Conservation (phyloP, 108 stramenopile genomes). For the Cyclotella cryptica region DNA sequence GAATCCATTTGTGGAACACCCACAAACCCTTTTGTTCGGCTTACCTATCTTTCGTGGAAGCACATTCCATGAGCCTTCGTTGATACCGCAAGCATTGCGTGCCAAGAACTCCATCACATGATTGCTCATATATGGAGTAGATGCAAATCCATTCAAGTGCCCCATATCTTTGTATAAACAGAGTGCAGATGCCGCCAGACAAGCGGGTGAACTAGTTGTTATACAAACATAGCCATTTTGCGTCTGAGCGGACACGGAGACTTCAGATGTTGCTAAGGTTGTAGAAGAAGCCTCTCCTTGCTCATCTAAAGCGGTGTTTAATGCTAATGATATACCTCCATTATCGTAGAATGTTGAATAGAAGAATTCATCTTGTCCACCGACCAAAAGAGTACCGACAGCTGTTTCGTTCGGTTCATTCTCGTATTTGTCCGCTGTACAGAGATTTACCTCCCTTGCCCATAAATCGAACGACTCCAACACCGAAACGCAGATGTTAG, state of each 20-base stretch:
- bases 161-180: conserved; percentile 12
- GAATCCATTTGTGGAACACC: conserved; percentile 7
- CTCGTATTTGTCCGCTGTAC: background rate
- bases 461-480: conserved; percentile 32
- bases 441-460: conserved; percentile 28
- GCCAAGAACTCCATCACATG: conserved; percentile 12
- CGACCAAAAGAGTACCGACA: background rate
- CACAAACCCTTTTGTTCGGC: conserved; percentile 10
- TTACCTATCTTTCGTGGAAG: background rate
- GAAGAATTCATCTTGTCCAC: conserved; percentile 4
- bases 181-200: background rate
- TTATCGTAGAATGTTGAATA: background rate
- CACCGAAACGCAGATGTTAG: conserved; percentile 27
- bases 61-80: conserved; percentile 5
- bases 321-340: conserved; percentile 1
- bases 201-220: background rate
- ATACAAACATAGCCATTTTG: conserved; percentile 1
- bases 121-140: conserved; percentile 12
- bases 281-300: background rate
- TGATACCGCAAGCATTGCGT: conserved; percentile 7
- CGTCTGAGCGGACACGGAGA: background rate
- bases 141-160: conserved; percentile 11
- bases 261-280: background rate
- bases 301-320: background rate
- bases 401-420: background rate